phyloP scores from a whole-genome alignment of 176 grass and related monocot species.

The Bonia amplexicaulis region DNA sequence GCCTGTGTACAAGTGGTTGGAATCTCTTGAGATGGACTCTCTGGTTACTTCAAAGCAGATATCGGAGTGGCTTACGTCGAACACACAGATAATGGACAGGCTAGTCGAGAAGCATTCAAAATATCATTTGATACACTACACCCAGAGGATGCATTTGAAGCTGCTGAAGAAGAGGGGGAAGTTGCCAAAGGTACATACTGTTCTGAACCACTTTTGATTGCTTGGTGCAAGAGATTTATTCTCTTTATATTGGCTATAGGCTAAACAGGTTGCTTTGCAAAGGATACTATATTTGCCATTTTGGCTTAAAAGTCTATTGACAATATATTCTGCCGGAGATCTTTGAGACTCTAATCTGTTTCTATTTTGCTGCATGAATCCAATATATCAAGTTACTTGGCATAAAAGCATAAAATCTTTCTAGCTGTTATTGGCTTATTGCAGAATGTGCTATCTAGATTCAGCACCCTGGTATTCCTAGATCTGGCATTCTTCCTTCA shows the following conservation, averaged over 20 bases:
- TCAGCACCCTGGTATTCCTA: neutral
- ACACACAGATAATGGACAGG: constrained; percentile 55
- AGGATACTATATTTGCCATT: neutral
- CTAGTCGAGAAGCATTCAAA: constrained; percentile 89
- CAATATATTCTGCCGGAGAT: neutral
- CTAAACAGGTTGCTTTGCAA: neutral
- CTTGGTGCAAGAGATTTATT: neutral
- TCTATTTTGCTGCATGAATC: neutral
- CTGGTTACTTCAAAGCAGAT: constrained; percentile 72
- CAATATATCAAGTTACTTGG: neutral
- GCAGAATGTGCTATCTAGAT: neutral
- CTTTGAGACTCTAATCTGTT: neutral
- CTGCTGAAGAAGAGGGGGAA: constrained; percentile 92
- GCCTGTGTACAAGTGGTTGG: constrained; percentile 83
- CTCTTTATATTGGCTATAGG: neutral
- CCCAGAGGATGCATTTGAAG: constrained; percentile 93
- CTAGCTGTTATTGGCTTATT: neutral
- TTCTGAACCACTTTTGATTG: constrained; percentile 1
- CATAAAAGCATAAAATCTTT: neutral
- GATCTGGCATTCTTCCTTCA: neutral
- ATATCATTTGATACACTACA: constrained; percentile 95
- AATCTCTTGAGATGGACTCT: constrained; percentile 65
- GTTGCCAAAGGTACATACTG: constrained; percentile 68
- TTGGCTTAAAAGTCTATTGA: neutral
- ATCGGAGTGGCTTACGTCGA: constrained; percentile 73